Evolutionary conservation across 805 yeast genomes (phyloP), one percentile per base, ranked within the genome.

Genomic region (Spathaspora arborariae): DNA sequence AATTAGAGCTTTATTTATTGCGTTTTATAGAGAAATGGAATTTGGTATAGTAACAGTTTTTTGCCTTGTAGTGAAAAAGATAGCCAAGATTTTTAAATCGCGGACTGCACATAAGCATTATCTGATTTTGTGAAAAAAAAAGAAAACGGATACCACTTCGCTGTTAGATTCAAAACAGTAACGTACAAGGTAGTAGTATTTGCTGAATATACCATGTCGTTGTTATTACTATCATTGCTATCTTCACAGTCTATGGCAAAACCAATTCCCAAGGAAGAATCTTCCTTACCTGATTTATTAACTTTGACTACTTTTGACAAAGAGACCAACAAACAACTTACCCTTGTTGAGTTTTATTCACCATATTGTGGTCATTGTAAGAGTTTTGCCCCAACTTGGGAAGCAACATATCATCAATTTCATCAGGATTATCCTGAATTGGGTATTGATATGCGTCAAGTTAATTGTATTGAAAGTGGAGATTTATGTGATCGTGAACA

Each of bases 351-450:
- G 66, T 91, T 89, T 65, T 94, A 67, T 61, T 88, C 96, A 26
- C 99, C 99, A 0, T 84, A 84, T 57, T 94, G 99, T 62, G 62
- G 70, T 6, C 98, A 92, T 65, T 94, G 99, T 67, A 76, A 70
- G 51, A 72, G 68, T 6, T 67, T 94, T 45, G 94, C 88, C 2
- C 98, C 99, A 1, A 74, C 68, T 6, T 94, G 98, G 97, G 77
- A 81, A 48, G 71, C 76, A 46, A 77, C 92, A 0, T 87, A 80
- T 67, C 56, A 69, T 20, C 61, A 64, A 3, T 76, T 79, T 55
- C 63, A 73, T 33, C 60, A 64, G 8, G 82, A 79, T 34, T 74
- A 76, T 39, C 59, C 68, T 15, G 54, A 64, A 7, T 54, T 78
- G 43, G 71, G 72, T 2, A 71, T 84, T 13, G 71, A 72, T 18